These are phyloP conservation scores for Camelina laxa DNA, from an alignment of 345 rosid genomes.

Conservation along the genomic window DNA sequence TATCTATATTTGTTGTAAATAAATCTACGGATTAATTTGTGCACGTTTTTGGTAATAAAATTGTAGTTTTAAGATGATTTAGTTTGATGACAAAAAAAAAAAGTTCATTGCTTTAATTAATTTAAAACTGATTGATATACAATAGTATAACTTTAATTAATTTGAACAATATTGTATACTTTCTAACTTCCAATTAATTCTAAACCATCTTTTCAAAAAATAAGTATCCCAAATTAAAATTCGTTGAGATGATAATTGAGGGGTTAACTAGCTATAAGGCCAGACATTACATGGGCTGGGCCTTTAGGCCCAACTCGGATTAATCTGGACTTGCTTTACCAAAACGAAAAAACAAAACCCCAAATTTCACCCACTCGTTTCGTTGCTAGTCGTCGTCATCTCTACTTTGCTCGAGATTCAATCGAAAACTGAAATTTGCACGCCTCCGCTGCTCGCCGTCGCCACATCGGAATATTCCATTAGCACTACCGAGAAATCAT, in stretches of 20 bases:
- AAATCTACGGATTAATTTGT: neutral
- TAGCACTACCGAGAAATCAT: neutral
- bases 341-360: constrained; percentile 14
- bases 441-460: constrained; percentile 26
- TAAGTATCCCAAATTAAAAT: neutral
- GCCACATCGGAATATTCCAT: constrained; percentile 23
- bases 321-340: neutral
- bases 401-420: constrained; percentile 23
- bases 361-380: neutral
- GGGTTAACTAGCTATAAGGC: neutral
- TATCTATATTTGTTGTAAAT: neutral
- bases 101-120: no score
- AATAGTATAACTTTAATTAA: neutral
- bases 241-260: neutral
- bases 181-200: neutral
- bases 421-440: constrained; percentile 24
- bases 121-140: neutral
- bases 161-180: neutral
- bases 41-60: neutral
- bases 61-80: neutral
- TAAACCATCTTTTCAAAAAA: neutral
- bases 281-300: neutral
- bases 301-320: neutral
- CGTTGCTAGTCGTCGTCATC: constrained; percentile 6
- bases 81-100: no score